Evolutionary conservation across 768 basidiomycete genomes (phyloP).

Genomic region (Nidularia sp.): DNA sequence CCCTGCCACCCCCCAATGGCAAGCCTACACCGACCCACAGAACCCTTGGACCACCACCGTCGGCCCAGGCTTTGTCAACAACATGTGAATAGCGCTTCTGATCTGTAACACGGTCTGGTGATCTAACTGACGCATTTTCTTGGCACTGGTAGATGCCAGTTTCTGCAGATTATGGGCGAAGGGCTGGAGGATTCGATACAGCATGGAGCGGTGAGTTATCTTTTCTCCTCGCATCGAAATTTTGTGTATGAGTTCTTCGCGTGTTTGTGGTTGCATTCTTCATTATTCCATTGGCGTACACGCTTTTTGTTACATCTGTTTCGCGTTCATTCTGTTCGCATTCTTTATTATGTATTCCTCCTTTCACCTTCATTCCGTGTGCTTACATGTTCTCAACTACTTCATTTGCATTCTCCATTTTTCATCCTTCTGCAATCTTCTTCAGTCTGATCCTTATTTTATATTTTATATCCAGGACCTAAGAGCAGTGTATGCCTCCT

Average conservation of each 20-base stretch:
- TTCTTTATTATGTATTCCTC: too few relatives aligned
- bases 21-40: slow-evolving; percentile 25
- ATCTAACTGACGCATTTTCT: not conserved
- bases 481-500: slow-evolving; percentile 36
- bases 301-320: too few relatives aligned
- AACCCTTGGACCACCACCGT: slow-evolving; percentile 40
- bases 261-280: too few relatives aligned
- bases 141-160: slow-evolving; percentile 32
- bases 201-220: slow-evolving; percentile 28
- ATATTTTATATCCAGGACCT: slow-evolving; percentile 26
- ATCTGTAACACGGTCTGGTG: not conserved
- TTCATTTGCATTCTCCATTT: too few relatives aligned
- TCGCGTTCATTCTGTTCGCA: too few relatives aligned
- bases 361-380: too few relatives aligned
- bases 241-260: too few relatives aligned
- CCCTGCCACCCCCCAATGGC: slow-evolving; percentile 30
- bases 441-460: too few relatives aligned
- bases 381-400: too few relatives aligned
- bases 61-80: slow-evolving; percentile 39
- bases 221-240: too few relatives aligned
- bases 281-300: too few relatives aligned
- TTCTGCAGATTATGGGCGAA: slow-evolving; percentile 43
- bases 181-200: slow-evolving; percentile 39
- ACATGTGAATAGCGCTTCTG: slow-evolving; percentile 26
- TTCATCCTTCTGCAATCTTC: too few relatives aligned